phyloP scores from a whole-genome alignment of 495 filamentous ascomycete genomes.

The Penicillium turbatum region DNA sequence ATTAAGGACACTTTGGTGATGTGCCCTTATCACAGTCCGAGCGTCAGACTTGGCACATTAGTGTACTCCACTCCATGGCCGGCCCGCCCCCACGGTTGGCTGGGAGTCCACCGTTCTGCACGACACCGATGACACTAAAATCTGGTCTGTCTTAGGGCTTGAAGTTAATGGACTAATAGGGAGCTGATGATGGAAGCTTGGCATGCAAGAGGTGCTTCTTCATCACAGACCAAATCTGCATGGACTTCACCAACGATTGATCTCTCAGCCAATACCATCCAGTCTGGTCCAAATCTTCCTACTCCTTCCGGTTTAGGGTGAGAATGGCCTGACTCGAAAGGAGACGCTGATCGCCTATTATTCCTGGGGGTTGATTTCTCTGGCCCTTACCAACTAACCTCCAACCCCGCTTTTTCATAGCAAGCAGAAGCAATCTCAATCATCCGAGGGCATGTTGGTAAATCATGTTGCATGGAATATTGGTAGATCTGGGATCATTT shows the following conservation, averaged over 20 bases:
- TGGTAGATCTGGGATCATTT: neutral
- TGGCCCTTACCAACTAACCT: neutral
- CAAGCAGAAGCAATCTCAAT: neutral
- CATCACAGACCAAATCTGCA: slow-evolving; percentile 1
- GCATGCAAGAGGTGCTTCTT: slow-evolving; percentile 11
- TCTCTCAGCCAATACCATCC: neutral
- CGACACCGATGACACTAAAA: slow-evolving; percentile 3
- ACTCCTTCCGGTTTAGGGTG: neutral
- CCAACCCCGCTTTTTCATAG: neutral
- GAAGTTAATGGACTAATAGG: slow-evolving; percentile 4
- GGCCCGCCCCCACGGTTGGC: slow-evolving; percentile 10
- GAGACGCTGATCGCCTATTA: neutral
- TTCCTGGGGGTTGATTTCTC: neutral
- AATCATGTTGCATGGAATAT: no score
- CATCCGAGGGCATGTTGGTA: no score
- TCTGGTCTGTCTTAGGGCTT: neutral
- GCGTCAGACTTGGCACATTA: neutral
- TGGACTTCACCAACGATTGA: neutral
- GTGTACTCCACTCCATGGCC: neutral
- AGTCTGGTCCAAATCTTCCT: neutral
- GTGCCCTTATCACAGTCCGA: slow-evolving; percentile 4
- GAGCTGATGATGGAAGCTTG: slow-evolving; percentile 20
- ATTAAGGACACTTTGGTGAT: neutral
- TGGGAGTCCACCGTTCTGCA: slow-evolving; percentile 22
- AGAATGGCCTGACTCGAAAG: neutral